These are phyloP conservation scores for Leccinum subtestaceum DNA, from an alignment of 768 basidiomycete species.

Conservation along the genomic window DNA sequence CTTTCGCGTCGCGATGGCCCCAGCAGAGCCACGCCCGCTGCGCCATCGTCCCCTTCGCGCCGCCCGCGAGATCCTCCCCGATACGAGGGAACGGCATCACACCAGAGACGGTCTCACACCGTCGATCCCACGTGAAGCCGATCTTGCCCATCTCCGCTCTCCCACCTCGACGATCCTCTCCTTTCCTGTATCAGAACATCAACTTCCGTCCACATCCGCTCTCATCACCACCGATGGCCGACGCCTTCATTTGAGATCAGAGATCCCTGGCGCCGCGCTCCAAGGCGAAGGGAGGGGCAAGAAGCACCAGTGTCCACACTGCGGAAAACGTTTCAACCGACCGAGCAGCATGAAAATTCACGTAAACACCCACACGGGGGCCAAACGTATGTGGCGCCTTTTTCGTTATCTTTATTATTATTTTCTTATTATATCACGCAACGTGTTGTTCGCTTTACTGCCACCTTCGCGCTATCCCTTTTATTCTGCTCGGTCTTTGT, in stretches of 20 bases:
- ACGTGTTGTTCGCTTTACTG: conserved; percentile 22
- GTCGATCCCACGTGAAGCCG: conserved; percentile 32
- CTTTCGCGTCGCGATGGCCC: conserved; percentile 37
- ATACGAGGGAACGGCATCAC: conserved; percentile 27
- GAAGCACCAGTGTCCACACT: conserved; percentile 38
- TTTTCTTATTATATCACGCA: conserved; percentile 15
- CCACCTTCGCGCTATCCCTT: conserved; percentile 10
- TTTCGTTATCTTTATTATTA: not conserved
- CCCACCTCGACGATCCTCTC: conserved; percentile 33
- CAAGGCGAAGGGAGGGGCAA: conserved; percentile 34
- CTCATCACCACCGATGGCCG: conserved; percentile 30
- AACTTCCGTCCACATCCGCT: conserved; percentile 18
- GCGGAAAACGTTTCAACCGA: conserved; percentile 42
- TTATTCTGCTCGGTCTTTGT: conserved; percentile 4
- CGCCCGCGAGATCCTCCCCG: conserved; percentile 25
- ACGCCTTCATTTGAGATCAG: conserved; percentile 30
- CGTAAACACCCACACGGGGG: conserved; percentile 42
- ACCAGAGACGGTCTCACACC: conserved; percentile 21
- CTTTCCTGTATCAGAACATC: conserved; percentile 34
- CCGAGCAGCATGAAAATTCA: conserved; percentile 43
- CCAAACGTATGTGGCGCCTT: conserved; percentile 33
- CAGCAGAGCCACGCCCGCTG: conserved; percentile 16
- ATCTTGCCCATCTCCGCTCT: conserved; percentile 30
- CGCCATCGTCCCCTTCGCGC: conserved; percentile 20
- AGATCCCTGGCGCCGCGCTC: conserved; percentile 25